phyloP scores from a whole-genome alignment of 768 basidiomycete genomes.

The Mycena kentingensis region DNA sequence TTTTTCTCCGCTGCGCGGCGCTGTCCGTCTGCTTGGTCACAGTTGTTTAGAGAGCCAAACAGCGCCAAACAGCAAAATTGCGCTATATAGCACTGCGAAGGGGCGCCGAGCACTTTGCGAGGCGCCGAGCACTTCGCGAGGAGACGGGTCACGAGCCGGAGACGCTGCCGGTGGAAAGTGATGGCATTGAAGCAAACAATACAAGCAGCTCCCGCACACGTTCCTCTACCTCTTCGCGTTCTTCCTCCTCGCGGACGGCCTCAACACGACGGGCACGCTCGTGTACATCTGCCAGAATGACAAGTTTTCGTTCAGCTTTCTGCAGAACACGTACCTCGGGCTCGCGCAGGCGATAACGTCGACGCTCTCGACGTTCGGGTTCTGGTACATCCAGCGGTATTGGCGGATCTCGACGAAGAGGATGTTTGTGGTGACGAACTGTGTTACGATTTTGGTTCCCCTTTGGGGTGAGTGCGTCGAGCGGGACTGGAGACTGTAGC shows the following conservation, averaged over 20 bases:
- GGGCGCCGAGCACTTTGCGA: too few species aligned
- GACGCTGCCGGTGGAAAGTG: too few species aligned
- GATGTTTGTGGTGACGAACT: slow-evolving; percentile 81
- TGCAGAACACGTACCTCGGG: slow-evolving; percentile 79
- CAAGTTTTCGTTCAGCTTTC: slow-evolving; percentile 78
- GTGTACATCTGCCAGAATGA: slow-evolving; percentile 79
- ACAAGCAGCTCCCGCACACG: slow-evolving; percentile 77
- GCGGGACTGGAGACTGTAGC: not conserved
- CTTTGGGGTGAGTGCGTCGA: slow-evolving; percentile 62
- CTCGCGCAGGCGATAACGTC: slow-evolving; percentile 76
- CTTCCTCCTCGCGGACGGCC: slow-evolving; percentile 79
- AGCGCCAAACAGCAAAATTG: too few species aligned
- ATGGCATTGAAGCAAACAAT: too few species aligned
- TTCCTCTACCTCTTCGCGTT: slow-evolving; percentile 77
- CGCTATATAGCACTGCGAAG: too few species aligned
- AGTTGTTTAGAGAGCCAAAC: too few species aligned
- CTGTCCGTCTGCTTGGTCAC: too few species aligned
- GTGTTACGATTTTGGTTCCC: slow-evolving; percentile 75
- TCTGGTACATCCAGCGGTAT: slow-evolving; percentile 82
- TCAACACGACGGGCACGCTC: slow-evolving; percentile 79
- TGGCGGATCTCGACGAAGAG: slow-evolving; percentile 80
- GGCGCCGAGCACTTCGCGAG: too few species aligned
- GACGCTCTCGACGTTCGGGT: slow-evolving; percentile 68
- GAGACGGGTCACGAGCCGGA: too few species aligned
- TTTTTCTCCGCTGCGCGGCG: too few species aligned